A percentile compares a stretch with the other conserved stretches of the same genome.
Conservation (phyloP, 371 early-diverging fungal species). For the Chytridium lagenaria region DNA sequence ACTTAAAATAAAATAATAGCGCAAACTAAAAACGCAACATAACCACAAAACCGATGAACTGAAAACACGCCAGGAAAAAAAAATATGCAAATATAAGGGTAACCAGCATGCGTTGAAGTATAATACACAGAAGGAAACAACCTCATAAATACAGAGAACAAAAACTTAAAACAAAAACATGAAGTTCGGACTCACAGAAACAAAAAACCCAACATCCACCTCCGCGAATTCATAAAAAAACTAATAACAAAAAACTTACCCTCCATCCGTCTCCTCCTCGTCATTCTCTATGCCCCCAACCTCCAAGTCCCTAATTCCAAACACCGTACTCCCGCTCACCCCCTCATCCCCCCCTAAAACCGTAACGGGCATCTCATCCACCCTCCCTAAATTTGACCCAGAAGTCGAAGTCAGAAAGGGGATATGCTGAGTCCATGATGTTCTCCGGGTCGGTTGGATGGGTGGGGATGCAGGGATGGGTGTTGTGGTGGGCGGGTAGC, state of each 20-base stretch:
- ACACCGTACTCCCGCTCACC: neutral
- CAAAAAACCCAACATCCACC: too few species aligned
- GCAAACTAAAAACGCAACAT: too few species aligned
- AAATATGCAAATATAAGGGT: too few species aligned
- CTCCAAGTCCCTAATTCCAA: neutral
- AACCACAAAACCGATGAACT: too few species aligned
- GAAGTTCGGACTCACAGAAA: neutral
- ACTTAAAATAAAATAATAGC: too few species aligned
- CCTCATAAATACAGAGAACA: too few species aligned
- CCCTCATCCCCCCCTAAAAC: neutral
- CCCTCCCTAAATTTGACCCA: neutral
- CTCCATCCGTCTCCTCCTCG: neutral
- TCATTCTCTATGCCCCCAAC: neutral
- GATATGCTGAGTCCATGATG: neutral
- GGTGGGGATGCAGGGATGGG: too few species aligned
- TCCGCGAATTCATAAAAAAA: neutral
- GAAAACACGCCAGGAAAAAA: too few species aligned
- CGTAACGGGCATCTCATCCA: neutral
- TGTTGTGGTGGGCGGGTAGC: too few species aligned
- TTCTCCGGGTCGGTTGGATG: too few species aligned
- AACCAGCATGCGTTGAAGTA: too few species aligned
- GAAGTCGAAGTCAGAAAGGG: slow-evolving; percentile 13
- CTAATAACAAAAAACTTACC: neutral
- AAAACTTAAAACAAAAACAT: neutral
- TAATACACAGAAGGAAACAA: too few species aligned